Percentiles rank a stretch among this genome's conserved stretches.
These are phyloP conservation scores for Kitagawia praeruptora DNA, from an alignment of 129 eudicot species.

Conservation along the genomic window DNA sequence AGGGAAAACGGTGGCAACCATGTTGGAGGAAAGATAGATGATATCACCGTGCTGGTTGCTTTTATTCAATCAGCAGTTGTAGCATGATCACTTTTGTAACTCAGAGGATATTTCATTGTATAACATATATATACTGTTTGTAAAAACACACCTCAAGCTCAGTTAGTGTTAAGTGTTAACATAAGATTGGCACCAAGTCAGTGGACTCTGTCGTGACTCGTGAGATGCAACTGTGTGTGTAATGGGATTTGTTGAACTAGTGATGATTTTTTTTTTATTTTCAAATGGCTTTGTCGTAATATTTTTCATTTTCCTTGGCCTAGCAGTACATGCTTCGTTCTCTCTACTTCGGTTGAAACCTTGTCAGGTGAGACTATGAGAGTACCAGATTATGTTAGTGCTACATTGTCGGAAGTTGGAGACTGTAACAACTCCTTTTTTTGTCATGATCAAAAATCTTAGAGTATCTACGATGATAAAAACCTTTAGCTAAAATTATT, in stretches of 20 bases:
- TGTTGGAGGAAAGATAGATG: slow-evolving; percentile 21
- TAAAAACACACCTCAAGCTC: background rate
- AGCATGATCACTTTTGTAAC: background rate
- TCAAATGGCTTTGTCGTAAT: background rate
- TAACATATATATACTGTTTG: background rate
- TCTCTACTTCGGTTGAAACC: too few species aligned
- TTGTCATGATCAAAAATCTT: too few species aligned
- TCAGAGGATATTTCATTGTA: background rate
- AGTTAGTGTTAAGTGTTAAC: background rate
- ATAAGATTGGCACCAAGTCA: background rate
- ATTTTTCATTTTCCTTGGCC: background rate
- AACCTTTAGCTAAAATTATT: too few species aligned
- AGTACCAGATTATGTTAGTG: too few species aligned
- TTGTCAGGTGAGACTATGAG: too few species aligned
- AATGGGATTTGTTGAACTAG: background rate
- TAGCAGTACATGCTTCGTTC: background rate
- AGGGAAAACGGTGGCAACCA: slow-evolving; percentile 4
- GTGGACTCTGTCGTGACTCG: background rate
- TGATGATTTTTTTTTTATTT: background rate
- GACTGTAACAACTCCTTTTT: too few species aligned
- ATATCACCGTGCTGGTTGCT: slow-evolving; percentile 15
- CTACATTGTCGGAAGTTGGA: too few species aligned
- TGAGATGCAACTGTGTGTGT: background rate
- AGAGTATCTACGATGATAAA: too few species aligned
- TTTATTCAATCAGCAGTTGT: background rate